Evolutionary conservation across 352 stramenopile species (phyloP).

Genomic region (Phytophthora kernoviae): DNA sequence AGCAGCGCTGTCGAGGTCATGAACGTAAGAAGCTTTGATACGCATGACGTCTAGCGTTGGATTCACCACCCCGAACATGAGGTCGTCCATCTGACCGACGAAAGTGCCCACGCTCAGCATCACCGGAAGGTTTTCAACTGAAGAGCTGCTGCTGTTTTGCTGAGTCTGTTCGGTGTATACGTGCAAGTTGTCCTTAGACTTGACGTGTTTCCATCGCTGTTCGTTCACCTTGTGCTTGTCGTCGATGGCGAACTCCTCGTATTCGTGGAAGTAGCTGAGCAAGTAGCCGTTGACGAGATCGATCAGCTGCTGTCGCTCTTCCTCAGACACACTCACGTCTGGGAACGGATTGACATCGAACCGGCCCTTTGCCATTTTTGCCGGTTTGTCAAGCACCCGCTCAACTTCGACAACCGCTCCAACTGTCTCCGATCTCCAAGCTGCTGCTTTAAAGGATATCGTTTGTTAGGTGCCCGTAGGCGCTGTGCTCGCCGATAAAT

Average conservation of each 20-base stretch:
- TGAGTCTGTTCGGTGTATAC: conserved; percentile 17
- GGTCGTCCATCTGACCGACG: conserved; percentile 36
- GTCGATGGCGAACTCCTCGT: conserved; percentile 32
- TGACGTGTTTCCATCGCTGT: conserved; percentile 29
- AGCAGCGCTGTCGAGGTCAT: conserved; percentile 37
- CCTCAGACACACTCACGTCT: conserved; percentile 15
- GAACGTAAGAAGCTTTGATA: conserved; percentile 38
- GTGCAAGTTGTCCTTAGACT: conserved; percentile 26
- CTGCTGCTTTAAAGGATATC: too few species aligned
- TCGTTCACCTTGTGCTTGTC: conserved; percentile 22
- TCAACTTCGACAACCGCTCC: too few species aligned
- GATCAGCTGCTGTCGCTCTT: conserved; percentile 13
- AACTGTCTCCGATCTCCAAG: too few species aligned
- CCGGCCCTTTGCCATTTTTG: conserved; percentile 18
- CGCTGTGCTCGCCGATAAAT: too few species aligned
- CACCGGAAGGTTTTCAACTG: conserved; percentile 5
- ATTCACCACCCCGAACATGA: conserved; percentile 45
- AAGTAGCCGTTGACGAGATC: conserved; percentile 26
- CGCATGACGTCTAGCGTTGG: conserved; percentile 41
- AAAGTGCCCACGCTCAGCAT: conserved; percentile 35
- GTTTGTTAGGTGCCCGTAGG: too few species aligned
- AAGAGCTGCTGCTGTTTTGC: not conserved
- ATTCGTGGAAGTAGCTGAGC: conserved; percentile 34
- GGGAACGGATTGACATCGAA: conserved; percentile 24
- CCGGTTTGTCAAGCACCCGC: too few species aligned